Evolutionary conservation across 345 rosid genomes (phyloP).

Genomic region (Kernera saxatilis): DNA sequence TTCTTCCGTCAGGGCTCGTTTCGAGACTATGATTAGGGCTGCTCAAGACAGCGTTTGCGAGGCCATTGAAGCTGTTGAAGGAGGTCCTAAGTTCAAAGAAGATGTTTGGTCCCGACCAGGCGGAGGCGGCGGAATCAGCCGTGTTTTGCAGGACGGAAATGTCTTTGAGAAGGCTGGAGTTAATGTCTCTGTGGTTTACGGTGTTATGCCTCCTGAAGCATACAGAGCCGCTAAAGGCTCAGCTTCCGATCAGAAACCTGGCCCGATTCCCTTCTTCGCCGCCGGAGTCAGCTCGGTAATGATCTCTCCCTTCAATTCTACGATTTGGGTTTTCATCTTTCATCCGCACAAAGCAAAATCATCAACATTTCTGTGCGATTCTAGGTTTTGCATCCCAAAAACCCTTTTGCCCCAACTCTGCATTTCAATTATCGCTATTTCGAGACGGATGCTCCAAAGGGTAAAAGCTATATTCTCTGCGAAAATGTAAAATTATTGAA

Average conservation of each 20-base stretch:
- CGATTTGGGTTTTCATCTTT: not conserved
- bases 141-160: constrained; percentile 86
- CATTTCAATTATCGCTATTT: constrained; percentile 34
- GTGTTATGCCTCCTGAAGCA: constrained; percentile 99
- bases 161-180: constrained; percentile 98
- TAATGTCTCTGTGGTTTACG: constrained; percentile 92
- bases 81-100: constrained; percentile 74
- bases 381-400: constrained; percentile 39
- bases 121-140: constrained; percentile 98
- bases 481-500: not conserved
- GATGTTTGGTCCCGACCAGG: constrained; percentile 98
- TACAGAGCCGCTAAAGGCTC: constrained; percentile 86
- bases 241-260: constrained; percentile 62
- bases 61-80: constrained; percentile 64
- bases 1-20: constrained; percentile 62
- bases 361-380: not conserved
- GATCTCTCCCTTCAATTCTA: not conserved
- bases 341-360: not conserved
- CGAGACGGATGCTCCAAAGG: constrained; percentile 61
- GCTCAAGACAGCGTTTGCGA: constrained; percentile 75
- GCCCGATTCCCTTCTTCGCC: constrained; percentile 86
- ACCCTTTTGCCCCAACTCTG: constrained; percentile 87
- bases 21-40: constrained; percentile 83
- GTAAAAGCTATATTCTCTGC: constrained; percentile 25
- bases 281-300: constrained; percentile 94